A percentile compares a stretch with the other conserved stretches of the same genome.
Conservation (phyloP, 129 eudicot genomes). For the Tagetes erecta region DNA sequence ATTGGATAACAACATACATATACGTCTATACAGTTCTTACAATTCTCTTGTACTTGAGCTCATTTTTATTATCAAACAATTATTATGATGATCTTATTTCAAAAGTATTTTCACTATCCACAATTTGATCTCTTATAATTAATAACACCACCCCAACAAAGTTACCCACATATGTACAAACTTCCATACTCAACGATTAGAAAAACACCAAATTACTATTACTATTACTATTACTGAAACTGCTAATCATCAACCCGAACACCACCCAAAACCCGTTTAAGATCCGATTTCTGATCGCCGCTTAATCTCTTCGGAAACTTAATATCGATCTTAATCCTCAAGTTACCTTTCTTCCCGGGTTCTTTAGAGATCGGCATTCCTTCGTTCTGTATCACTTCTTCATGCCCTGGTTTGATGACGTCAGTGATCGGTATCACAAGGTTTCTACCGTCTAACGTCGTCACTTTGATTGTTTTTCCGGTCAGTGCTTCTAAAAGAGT, state of each 20-base stretch:
- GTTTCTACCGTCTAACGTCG: constrained; percentile 69
- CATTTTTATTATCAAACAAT: not conserved
- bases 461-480: constrained; percentile 61
- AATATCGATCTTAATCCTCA: constrained; percentile 77
- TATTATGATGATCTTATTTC: not conserved
- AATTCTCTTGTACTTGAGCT: not conserved
- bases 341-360: constrained; percentile 74
- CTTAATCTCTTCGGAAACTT: constrained; percentile 76
- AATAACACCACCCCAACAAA: constrained; percentile 39
- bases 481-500: constrained; percentile 80
- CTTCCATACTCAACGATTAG: constrained; percentile 40
- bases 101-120: constrained; percentile 3
- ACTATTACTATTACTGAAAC: no score
- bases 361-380: constrained; percentile 96
- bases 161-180: constrained; percentile 49
- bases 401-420: constrained; percentile 76
- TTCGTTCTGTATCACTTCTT: constrained; percentile 62
- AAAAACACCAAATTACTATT: not conserved
- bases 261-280: constrained; percentile 71
- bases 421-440: constrained; percentile 49
- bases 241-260: constrained; percentile 38
- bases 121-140: constrained; percentile 9
- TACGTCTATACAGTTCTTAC: not conserved
- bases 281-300: constrained; percentile 72
- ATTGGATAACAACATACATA: not conserved